phyloP scores from a whole-genome alignment of 805 yeast genomes.

The Kuraishia floccosa region DNA sequence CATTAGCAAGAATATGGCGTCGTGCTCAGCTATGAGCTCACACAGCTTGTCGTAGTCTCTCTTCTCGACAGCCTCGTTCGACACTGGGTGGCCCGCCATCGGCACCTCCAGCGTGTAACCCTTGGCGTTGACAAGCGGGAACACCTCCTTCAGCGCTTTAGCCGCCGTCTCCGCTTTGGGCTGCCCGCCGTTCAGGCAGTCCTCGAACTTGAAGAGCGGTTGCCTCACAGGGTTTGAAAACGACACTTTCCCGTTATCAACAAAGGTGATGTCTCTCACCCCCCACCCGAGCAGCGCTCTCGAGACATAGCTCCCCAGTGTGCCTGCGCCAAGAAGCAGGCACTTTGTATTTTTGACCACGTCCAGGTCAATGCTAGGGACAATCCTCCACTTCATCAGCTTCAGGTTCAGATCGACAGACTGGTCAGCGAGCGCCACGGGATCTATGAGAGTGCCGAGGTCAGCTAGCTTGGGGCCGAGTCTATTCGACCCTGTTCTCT shows the following conservation, averaged over 20 bases:
- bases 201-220: conserved; percentile 74
- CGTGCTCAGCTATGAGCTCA: conserved; percentile 52
- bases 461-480: conserved; percentile 79
- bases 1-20: conserved; percentile 70
- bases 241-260: conserved; percentile 83
- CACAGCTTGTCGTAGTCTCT: conserved; percentile 41
- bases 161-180: conserved; percentile 80
- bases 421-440: conserved; percentile 74
- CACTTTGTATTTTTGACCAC: conserved; percentile 48
- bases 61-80: conserved; percentile 37
- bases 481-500: conserved; percentile 60
- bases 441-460: conserved; percentile 71
- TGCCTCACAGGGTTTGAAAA: conserved; percentile 95
- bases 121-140: conserved; percentile 59
- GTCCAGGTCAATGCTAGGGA: conserved; percentile 71
- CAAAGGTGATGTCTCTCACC: conserved; percentile 71
- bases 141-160: conserved; percentile 52
- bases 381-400: conserved; percentile 94
- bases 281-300: conserved; percentile 94
- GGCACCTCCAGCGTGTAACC: conserved; percentile 75
- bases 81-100: conserved; percentile 89
- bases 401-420: conserved; percentile 86
- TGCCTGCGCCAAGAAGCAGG: conserved; percentile 88
- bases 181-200: conserved; percentile 64
- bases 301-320: conserved; percentile 86